phyloP scores from a whole-genome alignment of 768 basidiomycete genomes.

The Hypsizygus marmoreus region DNA sequence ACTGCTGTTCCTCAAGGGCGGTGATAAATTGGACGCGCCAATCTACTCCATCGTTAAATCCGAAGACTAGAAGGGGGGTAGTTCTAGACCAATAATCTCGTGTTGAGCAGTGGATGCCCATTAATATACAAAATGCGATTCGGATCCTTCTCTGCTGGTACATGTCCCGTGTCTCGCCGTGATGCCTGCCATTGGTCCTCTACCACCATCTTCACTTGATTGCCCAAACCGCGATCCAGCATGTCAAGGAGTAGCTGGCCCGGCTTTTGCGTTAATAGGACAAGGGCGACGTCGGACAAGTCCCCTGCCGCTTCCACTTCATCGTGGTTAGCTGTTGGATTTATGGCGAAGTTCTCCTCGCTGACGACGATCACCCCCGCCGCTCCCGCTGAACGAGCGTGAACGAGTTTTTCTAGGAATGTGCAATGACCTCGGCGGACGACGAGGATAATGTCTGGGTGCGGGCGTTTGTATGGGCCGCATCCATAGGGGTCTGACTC shows the following conservation, averaged over 20 bases:
- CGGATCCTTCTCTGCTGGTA: conserved; percentile 30
- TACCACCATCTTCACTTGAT: conserved; percentile 54
- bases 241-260: conserved; percentile 58
- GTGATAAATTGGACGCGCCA: conserved; percentile 80
- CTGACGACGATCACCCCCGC: conserved; percentile 78
- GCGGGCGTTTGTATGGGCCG: conserved; percentile 46
- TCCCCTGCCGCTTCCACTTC: conserved; percentile 62
- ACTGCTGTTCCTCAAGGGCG: conserved; percentile 71
- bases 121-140: conserved; percentile 72
- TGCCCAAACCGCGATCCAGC: conserved; percentile 49
- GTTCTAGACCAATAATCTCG: conserved; percentile 60
- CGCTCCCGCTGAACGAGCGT: conserved; percentile 71
- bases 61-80: conserved; percentile 47
- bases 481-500: conserved; percentile 67
- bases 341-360: conserved; percentile 58
- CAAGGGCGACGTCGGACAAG: conserved; percentile 57
- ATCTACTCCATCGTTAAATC: conserved; percentile 85
- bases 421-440: conserved; percentile 82
- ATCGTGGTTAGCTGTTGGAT: conserved; percentile 61
- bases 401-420: conserved; percentile 79
- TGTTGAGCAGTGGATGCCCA: conserved; percentile 75
- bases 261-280: conserved; percentile 55
- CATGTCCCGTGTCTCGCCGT: conserved; percentile 25
- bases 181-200: conserved; percentile 37
- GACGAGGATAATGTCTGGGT: conserved; percentile 57